Conservation (phyloP, 148 eudicot genomes). For the Arctostaphylos glauca region DNA sequence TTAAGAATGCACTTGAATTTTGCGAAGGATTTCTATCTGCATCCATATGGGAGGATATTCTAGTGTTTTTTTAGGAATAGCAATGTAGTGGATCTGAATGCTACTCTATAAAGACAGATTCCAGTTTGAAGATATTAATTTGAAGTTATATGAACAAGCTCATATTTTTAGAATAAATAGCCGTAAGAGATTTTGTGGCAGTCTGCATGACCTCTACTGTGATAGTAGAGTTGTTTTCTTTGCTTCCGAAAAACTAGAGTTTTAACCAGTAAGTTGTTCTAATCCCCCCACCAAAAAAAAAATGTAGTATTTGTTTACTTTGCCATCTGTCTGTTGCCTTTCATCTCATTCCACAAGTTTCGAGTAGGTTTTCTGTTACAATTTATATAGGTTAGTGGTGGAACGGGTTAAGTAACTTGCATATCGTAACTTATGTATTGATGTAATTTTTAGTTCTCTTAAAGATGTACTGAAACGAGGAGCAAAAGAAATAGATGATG, state of each 20-base stretch:
- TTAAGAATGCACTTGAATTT: not conserved
- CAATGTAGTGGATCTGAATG: not conserved
- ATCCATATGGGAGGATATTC: not conserved
- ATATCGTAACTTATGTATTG: not conserved
- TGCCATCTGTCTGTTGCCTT: not conserved
- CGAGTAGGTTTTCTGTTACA: not conserved
- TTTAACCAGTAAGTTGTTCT: not conserved
- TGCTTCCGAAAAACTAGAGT: not conserved
- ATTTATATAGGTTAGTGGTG: constrained; percentile 3
- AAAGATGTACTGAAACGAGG: not conserved
- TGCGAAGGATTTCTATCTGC: not conserved
- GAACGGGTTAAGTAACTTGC: not conserved
- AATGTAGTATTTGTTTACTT: not conserved
- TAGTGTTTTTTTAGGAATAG: not conserved
- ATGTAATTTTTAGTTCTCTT: not conserved
- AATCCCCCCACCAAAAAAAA: not conserved
- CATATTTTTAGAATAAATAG: not conserved
- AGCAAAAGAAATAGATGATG: constrained; percentile 10
- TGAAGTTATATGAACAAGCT: not conserved
- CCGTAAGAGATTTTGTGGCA: constrained; percentile 8
- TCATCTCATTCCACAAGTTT: not conserved
- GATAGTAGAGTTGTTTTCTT: not conserved
- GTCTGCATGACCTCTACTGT: not conserved
- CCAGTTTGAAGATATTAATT: not conserved
- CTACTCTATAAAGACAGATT: not conserved